These are phyloP conservation scores for Achaetomiella virescens DNA, from an alignment of 495 filamentous ascomycete genomes.

Conservation along the genomic window DNA sequence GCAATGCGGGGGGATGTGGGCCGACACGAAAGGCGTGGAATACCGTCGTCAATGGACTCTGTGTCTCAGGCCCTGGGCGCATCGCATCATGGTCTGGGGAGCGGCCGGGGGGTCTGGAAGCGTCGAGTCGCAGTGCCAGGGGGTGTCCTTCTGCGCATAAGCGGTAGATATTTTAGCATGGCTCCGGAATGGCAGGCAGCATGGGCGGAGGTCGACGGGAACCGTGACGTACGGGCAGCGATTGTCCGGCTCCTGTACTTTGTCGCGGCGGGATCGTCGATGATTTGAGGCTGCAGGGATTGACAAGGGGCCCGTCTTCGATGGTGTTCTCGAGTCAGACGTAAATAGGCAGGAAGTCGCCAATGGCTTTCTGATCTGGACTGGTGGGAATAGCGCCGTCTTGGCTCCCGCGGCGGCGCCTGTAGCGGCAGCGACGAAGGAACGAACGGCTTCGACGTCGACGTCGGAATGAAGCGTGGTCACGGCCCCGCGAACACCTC, in stretches of 20 bases:
- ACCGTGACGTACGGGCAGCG: slow-evolving; percentile 6
- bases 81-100: slow-evolving; percentile 36
- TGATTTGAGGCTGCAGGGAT: not conserved
- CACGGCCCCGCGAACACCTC: slow-evolving; percentile 6
- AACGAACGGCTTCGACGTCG: not conserved
- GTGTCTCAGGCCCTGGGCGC: slow-evolving; percentile 34
- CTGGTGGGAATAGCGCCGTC: not conserved
- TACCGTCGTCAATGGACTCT: slow-evolving; percentile 33
- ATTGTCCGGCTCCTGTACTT: slow-evolving; percentile 5
- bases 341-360: too few relatives aligned
- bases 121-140: slow-evolving; percentile 20
- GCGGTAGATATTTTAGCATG: slow-evolving; percentile 30
- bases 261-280: slow-evolving; percentile 5
- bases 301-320: not conserved
- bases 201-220: not conserved
- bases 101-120: slow-evolving; percentile 9
- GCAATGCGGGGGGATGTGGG: slow-evolving; percentile 24
- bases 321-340: slow-evolving; percentile 5
- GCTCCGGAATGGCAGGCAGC: not conserved
- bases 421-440: not conserved
- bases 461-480: slow-evolving; percentile 1
- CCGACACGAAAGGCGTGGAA: slow-evolving; percentile 19
- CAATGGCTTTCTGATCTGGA: not conserved
- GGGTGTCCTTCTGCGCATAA: slow-evolving; percentile 27
- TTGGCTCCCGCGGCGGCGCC: slow-evolving; percentile 8